Evolutionary conservation across 208 protist genomes (phyloP).

Genomic region (Porcisia hertigi): DNA sequence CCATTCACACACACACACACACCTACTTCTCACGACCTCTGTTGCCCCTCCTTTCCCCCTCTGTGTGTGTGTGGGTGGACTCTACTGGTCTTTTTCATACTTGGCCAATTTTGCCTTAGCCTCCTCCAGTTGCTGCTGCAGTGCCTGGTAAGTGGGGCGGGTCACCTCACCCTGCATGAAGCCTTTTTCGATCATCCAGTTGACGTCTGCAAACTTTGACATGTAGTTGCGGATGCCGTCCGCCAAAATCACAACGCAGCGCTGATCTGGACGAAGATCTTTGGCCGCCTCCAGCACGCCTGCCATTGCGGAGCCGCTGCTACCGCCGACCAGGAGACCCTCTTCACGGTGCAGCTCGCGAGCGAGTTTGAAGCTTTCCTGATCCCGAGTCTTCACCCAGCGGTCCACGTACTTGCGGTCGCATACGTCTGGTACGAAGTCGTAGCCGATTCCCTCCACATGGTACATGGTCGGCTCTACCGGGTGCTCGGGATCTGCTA

Average conservation of each 20-base stretch:
- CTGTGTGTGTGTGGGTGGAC: too few species aligned
- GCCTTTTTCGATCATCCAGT: constrained; percentile 97
- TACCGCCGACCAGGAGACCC: constrained; percentile 96
- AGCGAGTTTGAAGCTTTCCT: constrained; percentile 94
- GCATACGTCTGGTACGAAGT: constrained; percentile 97
- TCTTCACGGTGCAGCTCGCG: constrained; percentile 93
- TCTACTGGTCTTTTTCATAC: constrained; percentile 50
- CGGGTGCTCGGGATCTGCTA: constrained; percentile 89
- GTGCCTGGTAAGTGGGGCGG: constrained; percentile 80
- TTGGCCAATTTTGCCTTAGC: constrained; percentile 64
- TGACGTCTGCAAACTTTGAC: constrained; percentile 95
- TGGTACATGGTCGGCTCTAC: constrained; percentile 67
- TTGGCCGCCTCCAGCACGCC: constrained; percentile 93
- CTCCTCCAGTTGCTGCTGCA: constrained; percentile 58
- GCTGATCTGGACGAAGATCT: constrained; percentile 84
- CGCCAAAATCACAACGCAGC: constrained; percentile 95
- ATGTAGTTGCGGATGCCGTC: constrained; percentile 98
- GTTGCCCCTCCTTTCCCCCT: background rate
- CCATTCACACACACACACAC: background rate
- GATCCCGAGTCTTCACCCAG: constrained; percentile 95
- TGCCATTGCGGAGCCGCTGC: constrained; percentile 90
- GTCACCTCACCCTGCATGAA: constrained; percentile 77
- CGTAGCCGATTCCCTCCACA: constrained; percentile 98
- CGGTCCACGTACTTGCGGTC: constrained; percentile 88
- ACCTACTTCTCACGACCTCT: constrained; percentile 9